Percentiles rank a stretch among this genome's conserved stretches.
Evolutionary conservation across 2,329 filamentous ascomycete genomes (phyloP).

Genomic region (Coccinonectria pachysandricola): DNA sequence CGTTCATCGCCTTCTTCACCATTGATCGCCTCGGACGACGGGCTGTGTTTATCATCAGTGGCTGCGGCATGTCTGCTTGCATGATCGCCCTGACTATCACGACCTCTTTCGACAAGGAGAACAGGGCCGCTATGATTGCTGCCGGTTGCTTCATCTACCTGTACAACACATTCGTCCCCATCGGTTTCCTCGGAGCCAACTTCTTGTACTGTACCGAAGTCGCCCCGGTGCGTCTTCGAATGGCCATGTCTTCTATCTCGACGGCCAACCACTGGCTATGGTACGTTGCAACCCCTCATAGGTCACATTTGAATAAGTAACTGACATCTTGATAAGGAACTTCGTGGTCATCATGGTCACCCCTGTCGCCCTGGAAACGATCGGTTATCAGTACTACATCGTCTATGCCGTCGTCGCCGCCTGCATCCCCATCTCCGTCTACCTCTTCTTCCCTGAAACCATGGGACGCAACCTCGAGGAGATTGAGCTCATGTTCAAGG

Average conservation of each 20-base stretch:
- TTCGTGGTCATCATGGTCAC: constrained; percentile 49
- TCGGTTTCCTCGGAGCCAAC: constrained; percentile 51
- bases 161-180: constrained; percentile 57
- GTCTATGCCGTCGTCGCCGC: constrained; percentile 35
- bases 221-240: constrained; percentile 34
- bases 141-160: constrained; percentile 44
- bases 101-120: constrained; percentile 7
- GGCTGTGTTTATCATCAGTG: constrained; percentile 11
- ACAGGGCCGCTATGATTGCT: constrained; percentile 9
- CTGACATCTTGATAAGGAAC: constrained; percentile 13
- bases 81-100: constrained; percentile 13
- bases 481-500: constrained; percentile 32
- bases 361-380: constrained; percentile 50
- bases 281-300: constrained; percentile 2
- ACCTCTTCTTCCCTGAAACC: constrained; percentile 29
- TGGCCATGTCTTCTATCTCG: constrained; percentile 39
- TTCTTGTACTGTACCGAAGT: constrained; percentile 47
- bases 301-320: neutral
- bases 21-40: constrained; percentile 17
- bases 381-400: constrained; percentile 35
- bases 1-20: constrained; percentile 14
- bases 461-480: constrained; percentile 39
- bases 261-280: constrained; percentile 28
- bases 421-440: constrained; percentile 31
- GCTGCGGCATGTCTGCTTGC: constrained; percentile 11